Conservation (phyloP, 352 stramenopile species). For the Phytophthora europaea region DNA sequence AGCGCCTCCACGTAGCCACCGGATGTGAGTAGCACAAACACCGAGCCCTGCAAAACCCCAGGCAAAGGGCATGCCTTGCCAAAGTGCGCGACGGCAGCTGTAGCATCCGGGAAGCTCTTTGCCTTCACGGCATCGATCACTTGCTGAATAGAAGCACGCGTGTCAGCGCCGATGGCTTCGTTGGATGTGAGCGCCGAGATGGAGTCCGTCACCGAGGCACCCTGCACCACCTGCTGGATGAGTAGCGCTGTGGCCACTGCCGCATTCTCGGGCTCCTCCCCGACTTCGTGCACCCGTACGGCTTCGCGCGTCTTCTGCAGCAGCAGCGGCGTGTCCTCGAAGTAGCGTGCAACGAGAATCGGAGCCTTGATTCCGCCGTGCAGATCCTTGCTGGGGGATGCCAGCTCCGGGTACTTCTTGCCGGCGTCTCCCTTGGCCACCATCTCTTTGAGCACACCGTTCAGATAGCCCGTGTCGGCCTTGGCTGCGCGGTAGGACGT, state of each 20-base stretch:
- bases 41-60: constrained; percentile 59
- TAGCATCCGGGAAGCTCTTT: constrained; percentile 55
- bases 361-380: constrained; percentile 72
- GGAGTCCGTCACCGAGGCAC: constrained; percentile 41
- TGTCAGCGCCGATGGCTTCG: constrained; percentile 45
- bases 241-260: constrained; percentile 63
- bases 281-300: constrained; percentile 67
- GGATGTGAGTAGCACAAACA: constrained; percentile 71
- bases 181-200: constrained; percentile 49
- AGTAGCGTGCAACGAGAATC: constrained; percentile 66
- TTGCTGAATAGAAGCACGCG: constrained; percentile 47
- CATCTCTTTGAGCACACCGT: constrained; percentile 76
- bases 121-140: constrained; percentile 56
- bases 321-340: constrained; percentile 45
- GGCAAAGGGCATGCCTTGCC: constrained; percentile 72
- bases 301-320: constrained; percentile 59
- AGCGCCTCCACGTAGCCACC: constrained; percentile 55
- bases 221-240: constrained; percentile 60
- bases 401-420: constrained; percentile 62
- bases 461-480: constrained; percentile 65
- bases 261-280: constrained; percentile 53
- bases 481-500: constrained; percentile 67
- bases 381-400: constrained; percentile 61
- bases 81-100: constrained; percentile 55
- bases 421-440: constrained; percentile 73